Evolutionary conservation across 768 basidiomycete species (phyloP).

Genomic region (Termitomyces sp.): DNA sequence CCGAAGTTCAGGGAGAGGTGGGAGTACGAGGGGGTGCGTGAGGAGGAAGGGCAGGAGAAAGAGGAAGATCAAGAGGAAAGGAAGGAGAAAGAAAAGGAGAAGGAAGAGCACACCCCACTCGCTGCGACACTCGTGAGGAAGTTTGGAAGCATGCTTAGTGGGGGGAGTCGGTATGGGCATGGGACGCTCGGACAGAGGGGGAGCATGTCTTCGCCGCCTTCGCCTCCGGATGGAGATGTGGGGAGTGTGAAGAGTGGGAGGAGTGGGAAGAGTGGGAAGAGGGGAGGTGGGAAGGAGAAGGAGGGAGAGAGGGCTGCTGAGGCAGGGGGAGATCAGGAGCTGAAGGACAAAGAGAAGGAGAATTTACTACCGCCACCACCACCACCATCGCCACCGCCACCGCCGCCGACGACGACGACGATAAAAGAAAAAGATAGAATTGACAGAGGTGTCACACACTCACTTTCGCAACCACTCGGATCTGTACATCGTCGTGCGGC

Average conservation of each 20-base stretch:
- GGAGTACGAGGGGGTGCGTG: constrained; percentile 29
- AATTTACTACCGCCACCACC: neutral
- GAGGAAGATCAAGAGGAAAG: constrained; percentile 6
- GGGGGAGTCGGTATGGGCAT: constrained; percentile 31
- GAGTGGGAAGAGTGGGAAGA: neutral
- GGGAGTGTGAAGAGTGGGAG: neutral
- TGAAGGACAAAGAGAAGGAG: neutral
- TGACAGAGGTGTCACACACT: neutral
- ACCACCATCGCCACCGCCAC: neutral
- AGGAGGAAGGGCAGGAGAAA: constrained; percentile 23
- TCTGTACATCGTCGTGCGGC: neutral
- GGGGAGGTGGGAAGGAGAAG: constrained; percentile 3
- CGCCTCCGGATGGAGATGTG: neutral
- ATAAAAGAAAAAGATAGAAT: neutral
- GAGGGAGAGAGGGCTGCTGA: constrained; percentile 45
- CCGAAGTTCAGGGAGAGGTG: neutral
- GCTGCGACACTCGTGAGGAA: constrained; percentile 72
- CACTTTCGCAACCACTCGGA: neutral
- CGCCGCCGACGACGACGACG: neutral
- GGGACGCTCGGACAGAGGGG: constrained; percentile 35
- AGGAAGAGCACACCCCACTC: constrained; percentile 32
- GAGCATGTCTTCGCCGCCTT: constrained; percentile 10
- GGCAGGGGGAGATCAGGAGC: neutral
- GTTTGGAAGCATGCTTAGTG: constrained; percentile 66
- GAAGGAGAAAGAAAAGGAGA: constrained; percentile 21